These are phyloP conservation scores for Exidia glandulosa DNA, from an alignment of 768 basidiomycete species.

Conservation along the genomic window DNA sequence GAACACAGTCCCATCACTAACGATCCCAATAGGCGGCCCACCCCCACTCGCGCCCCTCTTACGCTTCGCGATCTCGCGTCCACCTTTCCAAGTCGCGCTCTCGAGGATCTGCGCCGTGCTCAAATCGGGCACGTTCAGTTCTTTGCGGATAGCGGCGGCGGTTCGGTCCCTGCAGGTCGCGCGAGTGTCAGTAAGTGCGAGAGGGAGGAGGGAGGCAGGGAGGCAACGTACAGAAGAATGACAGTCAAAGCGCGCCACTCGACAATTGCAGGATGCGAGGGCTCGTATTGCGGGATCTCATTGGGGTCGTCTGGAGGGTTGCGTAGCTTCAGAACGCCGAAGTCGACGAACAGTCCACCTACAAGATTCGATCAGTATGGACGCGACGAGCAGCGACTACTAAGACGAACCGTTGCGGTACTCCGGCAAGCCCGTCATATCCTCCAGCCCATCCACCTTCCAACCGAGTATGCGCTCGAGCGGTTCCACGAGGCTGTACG, in stretches of 20 bases:
- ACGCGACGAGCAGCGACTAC: not conserved
- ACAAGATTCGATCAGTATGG: not conserved
- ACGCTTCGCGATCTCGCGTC: constrained; percentile 79
- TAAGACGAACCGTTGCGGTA: constrained; percentile 73
- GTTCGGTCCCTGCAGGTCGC: constrained; percentile 59
- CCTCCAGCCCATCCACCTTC: constrained; percentile 69
- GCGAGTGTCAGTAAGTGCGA: constrained; percentile 1
- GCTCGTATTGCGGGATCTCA: constrained; percentile 49
- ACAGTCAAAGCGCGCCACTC: constrained; percentile 98
- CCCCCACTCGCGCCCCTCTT: constrained; percentile 65
- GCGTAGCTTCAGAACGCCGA: constrained; percentile 66
- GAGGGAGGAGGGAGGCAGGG: not conserved
- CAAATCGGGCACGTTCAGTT: constrained; percentile 43
- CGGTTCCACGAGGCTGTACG: constrained; percentile 80
- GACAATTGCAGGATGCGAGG: constrained; percentile 83
- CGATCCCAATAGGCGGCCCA: constrained; percentile 70
- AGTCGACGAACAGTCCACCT: constrained; percentile 85
- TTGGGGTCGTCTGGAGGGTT: constrained; percentile 32
- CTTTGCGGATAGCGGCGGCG: constrained; percentile 52
- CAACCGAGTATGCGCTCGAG: constrained; percentile 69
- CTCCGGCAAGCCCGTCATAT: constrained; percentile 89
- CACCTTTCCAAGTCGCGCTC: constrained; percentile 94
- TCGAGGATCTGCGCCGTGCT: constrained; percentile 84
- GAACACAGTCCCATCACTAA: constrained; percentile 78
- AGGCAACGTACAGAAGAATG: constrained; percentile 61